Evolutionary conservation across 768 basidiomycete species (phyloP).

Genomic region (Lentinula raphanica): DNA sequence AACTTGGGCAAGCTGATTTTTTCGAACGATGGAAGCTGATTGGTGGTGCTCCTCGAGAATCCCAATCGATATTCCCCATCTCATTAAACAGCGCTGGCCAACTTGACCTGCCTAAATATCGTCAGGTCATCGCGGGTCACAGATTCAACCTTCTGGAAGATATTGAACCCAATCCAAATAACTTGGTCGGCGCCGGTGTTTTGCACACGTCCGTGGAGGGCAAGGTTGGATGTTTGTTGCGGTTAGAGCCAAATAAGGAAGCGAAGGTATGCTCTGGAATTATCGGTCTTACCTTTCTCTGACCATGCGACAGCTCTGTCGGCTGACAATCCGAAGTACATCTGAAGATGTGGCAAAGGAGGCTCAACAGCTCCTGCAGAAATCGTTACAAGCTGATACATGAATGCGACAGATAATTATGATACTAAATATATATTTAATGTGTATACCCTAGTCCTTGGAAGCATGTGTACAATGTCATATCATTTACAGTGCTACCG

Average conservation of each 20-base stretch:
- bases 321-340: constrained; percentile 90
- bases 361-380: constrained; percentile 54
- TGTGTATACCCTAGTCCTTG: constrained; percentile 6
- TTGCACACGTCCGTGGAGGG: constrained; percentile 87
- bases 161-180: constrained; percentile 92
- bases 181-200: constrained; percentile 93
- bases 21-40: constrained; percentile 99
- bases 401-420: constrained; percentile 17
- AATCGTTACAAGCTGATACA: constrained; percentile 32
- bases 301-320: constrained; percentile 62
- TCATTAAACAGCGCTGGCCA: constrained; percentile 59
- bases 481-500: constrained; percentile 18
- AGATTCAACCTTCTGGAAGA: constrained; percentile 72
- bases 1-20: constrained; percentile 78
- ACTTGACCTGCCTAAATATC: constrained; percentile 69
- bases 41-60: constrained; percentile 90
- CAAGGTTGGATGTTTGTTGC: constrained; percentile 91
- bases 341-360: constrained; percentile 83
- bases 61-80: constrained; percentile 84
- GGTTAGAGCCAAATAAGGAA: constrained; percentile 92
- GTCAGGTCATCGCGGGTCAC: constrained; percentile 73
- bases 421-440: constrained; percentile 9
- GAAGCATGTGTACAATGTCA: neutral
- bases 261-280: constrained; percentile 64
- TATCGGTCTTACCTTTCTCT: neutral